Evolutionary conservation across 371 early-diverging fungal genomes (phyloP).

Genomic region (Encephalitozoon intestinalis): DNA sequence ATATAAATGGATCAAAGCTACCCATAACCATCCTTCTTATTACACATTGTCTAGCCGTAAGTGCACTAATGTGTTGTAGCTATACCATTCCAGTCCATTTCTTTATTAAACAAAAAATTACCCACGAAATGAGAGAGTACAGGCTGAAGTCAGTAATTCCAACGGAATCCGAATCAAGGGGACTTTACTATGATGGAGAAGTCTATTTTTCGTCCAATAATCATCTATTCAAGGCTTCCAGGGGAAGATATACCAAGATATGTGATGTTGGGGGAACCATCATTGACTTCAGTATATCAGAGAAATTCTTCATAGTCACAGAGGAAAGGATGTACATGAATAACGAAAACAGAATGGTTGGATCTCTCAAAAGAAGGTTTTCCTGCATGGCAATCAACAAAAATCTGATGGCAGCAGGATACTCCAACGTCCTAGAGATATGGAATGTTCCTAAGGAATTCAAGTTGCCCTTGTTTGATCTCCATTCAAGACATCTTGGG

Average conservation of each 20-base stretch:
- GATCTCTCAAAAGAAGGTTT: background rate
- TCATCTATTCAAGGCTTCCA: constrained; percentile 9
- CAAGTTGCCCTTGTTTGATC: constrained; percentile 32
- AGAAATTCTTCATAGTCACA: constrained; percentile 17
- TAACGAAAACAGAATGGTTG: constrained; percentile 22
- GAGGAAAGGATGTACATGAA: constrained; percentile 24
- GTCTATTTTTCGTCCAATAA: constrained; percentile 41
- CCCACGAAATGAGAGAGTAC: constrained; percentile 20
- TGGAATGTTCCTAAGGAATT: constrained; percentile 43
- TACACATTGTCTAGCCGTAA: no score
- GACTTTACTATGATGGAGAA: constrained; percentile 3
- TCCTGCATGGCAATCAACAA: background rate
- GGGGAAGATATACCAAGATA: background rate
- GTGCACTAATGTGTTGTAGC: no score
- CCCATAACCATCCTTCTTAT: background rate
- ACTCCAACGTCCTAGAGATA: constrained; percentile 29
- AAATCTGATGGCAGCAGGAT: constrained; percentile 15
- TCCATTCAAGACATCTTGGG: constrained; percentile 4
- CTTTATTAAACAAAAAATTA: background rate
- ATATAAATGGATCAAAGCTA: background rate
- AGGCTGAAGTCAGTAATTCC: constrained; percentile 34
- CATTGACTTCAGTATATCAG: background rate
- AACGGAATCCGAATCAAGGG: constrained; percentile 30
- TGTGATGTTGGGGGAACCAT: background rate
- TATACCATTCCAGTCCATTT: no score